A percentile compares a stretch with the other conserved stretches of the same genome.
Conservation (phyloP, 1,284 basidiomycete genomes). For the Cutaneotrichosporon sp. region DNA sequence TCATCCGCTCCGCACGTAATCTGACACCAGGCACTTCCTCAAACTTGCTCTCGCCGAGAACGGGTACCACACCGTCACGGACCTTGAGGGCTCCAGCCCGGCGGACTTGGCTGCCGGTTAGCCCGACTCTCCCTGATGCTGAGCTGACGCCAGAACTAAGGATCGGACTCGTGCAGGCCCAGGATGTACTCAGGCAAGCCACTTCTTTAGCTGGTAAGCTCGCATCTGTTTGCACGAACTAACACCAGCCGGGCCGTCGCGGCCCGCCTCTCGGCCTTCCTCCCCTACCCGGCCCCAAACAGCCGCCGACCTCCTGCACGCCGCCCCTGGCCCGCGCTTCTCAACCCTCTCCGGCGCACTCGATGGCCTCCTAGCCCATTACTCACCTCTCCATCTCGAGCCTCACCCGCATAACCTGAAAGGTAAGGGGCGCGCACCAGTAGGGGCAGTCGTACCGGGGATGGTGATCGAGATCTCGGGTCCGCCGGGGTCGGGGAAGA, state of each 20-base stretch:
- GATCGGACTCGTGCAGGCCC: conserved; percentile 33
- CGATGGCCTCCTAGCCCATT: conserved; percentile 38
- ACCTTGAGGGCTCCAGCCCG: conserved; percentile 28
- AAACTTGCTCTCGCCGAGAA: conserved; percentile 40
- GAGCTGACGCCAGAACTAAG: conserved; percentile 35
- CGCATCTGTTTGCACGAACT: not conserved
- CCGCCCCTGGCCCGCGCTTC: conserved; percentile 26
- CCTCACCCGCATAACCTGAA: conserved; percentile 15
- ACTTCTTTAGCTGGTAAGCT: not conserved
- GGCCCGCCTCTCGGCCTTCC: not conserved
- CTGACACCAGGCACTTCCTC: conserved; percentile 29
- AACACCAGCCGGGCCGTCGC: conserved; percentile 16
- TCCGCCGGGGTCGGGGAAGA: conserved; percentile 52
- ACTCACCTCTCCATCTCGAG: conserved; percentile 6
- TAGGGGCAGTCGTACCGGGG: conserved; percentile 32
- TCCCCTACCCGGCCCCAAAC: conserved; percentile 26
- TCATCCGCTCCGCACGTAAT: too few relatives aligned
- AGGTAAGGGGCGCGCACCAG: conserved; percentile 24
- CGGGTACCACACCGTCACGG: conserved; percentile 37
- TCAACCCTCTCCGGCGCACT: conserved; percentile 39
- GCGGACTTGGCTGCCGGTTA: conserved; percentile 42
- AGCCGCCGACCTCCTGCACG: conserved; percentile 34
- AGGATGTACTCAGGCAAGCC: conserved; percentile 37
- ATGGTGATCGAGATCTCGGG: conserved; percentile 49
- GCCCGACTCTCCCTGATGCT: not conserved